A percentile compares a stretch with the other conserved stretches of the same genome.
Conservation (phyloP, 306 rosid genomes). For the Albizia julibrissin region DNA sequence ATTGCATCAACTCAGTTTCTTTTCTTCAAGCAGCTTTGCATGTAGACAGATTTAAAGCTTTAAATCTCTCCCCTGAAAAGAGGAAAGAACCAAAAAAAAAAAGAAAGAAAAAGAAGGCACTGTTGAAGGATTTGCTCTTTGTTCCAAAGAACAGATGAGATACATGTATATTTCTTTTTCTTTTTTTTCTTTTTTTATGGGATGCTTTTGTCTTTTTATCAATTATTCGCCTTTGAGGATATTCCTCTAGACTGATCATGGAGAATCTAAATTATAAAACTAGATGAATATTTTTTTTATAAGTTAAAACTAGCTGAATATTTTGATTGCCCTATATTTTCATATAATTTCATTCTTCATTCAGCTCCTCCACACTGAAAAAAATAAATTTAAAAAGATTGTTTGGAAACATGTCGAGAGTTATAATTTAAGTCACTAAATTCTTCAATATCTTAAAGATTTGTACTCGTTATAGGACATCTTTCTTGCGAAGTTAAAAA, state of each 20-base stretch:
- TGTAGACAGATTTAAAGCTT: constrained; percentile 25
- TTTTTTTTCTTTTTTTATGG: not conserved
- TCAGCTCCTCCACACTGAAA: too few relatives aligned
- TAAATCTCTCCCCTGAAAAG: constrained; percentile 40
- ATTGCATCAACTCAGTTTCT: constrained; percentile 29
- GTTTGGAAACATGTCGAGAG: not conserved
- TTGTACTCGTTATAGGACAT: too few relatives aligned
- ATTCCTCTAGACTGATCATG: constrained; percentile 22
- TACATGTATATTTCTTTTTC: not conserved
- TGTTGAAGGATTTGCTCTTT: constrained; percentile 35
- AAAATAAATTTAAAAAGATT: not conserved
- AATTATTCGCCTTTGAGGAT: constrained; percentile 22
- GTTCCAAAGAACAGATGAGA: constrained; percentile 12
- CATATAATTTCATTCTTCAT: too few relatives aligned
- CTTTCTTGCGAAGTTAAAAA: not conserved
- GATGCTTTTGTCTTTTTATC: constrained; percentile 24
- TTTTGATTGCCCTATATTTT: not conserved
- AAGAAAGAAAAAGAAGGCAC: constrained; percentile 21
- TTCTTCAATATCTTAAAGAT: too few relatives aligned
- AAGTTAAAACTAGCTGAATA: constrained; percentile 23
- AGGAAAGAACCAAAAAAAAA: constrained; percentile 13
- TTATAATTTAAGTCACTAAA: too few relatives aligned
- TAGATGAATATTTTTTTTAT: not conserved
- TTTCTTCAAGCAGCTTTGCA: constrained; percentile 32
- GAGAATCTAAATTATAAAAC: constrained; percentile 16